Conservation (phyloP, 2,329 filamentous ascomycete species). For the Cercospora berteroae region DNA sequence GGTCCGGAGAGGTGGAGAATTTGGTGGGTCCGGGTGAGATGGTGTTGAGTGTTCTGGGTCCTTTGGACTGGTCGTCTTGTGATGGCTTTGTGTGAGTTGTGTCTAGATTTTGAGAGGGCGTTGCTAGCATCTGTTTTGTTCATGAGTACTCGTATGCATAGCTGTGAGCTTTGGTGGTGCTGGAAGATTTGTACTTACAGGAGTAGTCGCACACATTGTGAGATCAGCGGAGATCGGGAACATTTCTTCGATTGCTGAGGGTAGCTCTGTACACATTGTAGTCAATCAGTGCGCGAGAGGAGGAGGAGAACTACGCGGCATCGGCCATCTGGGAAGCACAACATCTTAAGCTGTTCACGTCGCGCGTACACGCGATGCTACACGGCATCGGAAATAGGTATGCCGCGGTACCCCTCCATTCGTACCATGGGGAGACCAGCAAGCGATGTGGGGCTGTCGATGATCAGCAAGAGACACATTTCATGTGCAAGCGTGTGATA, state of each 20-base stretch:
- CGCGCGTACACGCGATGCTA: background rate
- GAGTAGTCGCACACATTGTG: background rate
- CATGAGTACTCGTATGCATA: background rate
- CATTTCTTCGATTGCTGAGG: background rate
- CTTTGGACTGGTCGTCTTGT: background rate
- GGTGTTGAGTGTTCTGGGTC: background rate
- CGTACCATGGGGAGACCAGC: conserved; percentile 1
- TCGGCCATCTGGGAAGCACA: background rate
- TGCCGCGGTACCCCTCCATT: conserved; percentile 3
- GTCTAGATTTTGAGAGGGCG: background rate
- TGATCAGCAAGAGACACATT: background rate
- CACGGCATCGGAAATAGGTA: background rate
- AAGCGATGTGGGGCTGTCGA: background rate
- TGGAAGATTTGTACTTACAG: background rate
- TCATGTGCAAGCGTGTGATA: background rate
- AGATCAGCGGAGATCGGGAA: background rate
- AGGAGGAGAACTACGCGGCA: background rate
- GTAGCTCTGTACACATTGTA: background rate
- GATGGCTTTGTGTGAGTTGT: background rate
- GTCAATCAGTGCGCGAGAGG: background rate
- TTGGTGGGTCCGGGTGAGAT: background rate
- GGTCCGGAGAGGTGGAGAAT: background rate
- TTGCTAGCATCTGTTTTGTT: background rate
- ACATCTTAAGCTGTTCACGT: background rate
- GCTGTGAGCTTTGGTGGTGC: background rate